Percentiles rank a stretch among this genome's conserved stretches.
Conservation (phyloP, 768 basidiomycete species). For the Termitomyces sp. region DNA sequence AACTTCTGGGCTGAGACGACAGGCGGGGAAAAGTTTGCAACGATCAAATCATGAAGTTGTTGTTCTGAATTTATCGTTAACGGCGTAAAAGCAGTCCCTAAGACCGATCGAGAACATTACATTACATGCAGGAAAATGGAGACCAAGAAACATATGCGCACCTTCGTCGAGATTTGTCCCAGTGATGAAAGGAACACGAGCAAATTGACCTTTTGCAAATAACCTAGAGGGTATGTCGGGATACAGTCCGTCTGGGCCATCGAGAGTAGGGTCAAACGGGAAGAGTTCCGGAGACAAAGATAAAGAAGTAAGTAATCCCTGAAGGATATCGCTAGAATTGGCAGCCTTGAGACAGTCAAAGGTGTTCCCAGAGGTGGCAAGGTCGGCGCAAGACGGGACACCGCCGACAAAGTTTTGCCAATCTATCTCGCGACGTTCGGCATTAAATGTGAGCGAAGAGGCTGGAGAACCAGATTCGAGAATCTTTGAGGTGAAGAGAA, state of each 20-base stretch:
- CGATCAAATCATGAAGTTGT: slow-evolving; percentile 12
- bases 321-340: slow-evolving; percentile 21
- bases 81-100: slow-evolving; percentile 27
- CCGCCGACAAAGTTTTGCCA: slow-evolving; percentile 26
- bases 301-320: slow-evolving; percentile 19
- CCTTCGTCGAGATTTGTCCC: slow-evolving; percentile 44
- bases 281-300: slow-evolving; percentile 18
- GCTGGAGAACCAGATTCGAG: slow-evolving; percentile 36
- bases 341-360: slow-evolving; percentile 24
- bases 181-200: slow-evolving; percentile 36
- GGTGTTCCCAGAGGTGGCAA: slow-evolving; percentile 22
- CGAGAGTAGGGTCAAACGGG: slow-evolving; percentile 32
- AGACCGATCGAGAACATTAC: background rate
- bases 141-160: slow-evolving; percentile 2
- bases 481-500: slow-evolving; percentile 21
- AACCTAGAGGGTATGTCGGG: slow-evolving; percentile 32
- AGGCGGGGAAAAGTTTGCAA: slow-evolving; percentile 21
- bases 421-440: slow-evolving; percentile 19
- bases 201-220: slow-evolving; percentile 25
- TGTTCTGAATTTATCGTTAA: slow-evolving; percentile 18
- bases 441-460: slow-evolving; percentile 21
- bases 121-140: background rate
- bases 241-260: slow-evolving; percentile 31
- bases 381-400: slow-evolving; percentile 20
- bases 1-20: slow-evolving; percentile 16